phyloP scores from a whole-genome alignment of 225 moss, liverwort and hornwort genomes.

The Marchantia polymorpha region DNA sequence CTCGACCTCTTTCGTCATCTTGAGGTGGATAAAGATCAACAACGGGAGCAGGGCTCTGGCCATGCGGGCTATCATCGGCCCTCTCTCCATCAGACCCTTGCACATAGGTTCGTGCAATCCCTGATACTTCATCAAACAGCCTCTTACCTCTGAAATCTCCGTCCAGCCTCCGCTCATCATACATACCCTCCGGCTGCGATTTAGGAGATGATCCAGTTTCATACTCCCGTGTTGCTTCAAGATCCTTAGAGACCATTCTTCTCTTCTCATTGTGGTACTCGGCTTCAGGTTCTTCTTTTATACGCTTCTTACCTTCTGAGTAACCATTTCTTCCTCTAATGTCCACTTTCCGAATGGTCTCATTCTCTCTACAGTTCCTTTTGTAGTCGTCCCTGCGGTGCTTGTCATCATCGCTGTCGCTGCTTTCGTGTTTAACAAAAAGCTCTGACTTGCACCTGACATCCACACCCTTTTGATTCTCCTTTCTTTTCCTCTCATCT shows the following conservation, averaged over 20 bases:
- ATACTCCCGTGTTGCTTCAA: conserved; percentile 10
- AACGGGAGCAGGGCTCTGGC: conserved; percentile 19
- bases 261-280: conserved; percentile 57
- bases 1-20: conserved; percentile 26
- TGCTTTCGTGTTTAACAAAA: conserved; percentile 41
- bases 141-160: conserved; percentile 21
- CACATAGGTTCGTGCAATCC: conserved; percentile 39
- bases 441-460: conserved; percentile 50
- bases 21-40: conserved; percentile 12
- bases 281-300: conserved; percentile 62
- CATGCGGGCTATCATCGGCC: conserved; percentile 32
- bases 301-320: conserved; percentile 52
- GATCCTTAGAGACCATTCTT: conserved; percentile 42
- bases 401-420: conserved; percentile 49
- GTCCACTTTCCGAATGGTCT: conserved; percentile 22
- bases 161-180: background rate
- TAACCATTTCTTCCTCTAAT: conserved; percentile 39
- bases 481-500: conserved; percentile 44
- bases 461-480: conserved; percentile 49
- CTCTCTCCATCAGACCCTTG: conserved; percentile 14
- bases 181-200: conserved; percentile 11
- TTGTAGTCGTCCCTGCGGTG: conserved; percentile 25
- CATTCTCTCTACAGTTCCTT: conserved; percentile 30
- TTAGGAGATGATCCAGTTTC: conserved; percentile 34
- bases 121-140: conserved; percentile 40